Evolutionary conservation across 2,329 filamentous ascomycete species (phyloP), one percentile per base, ranked within the genome.

Genomic region (Sporothrix schenckii): DNA sequence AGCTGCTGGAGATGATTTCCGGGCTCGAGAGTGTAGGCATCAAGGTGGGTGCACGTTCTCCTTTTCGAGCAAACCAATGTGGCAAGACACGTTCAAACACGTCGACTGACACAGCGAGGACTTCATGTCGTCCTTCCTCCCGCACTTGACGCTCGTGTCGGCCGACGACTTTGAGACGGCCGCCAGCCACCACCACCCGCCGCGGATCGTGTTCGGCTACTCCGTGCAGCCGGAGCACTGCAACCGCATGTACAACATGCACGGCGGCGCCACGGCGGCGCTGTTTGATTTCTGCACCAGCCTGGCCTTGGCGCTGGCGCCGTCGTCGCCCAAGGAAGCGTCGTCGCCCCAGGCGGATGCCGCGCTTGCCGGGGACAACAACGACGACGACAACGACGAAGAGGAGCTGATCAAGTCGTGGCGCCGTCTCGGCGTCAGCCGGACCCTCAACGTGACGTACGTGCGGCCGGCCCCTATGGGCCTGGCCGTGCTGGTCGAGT

Each of bases 231-330:
- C 80, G 0, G 74, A 80, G 3, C 84, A 89, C 79, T 83, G 81
- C 77, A 89, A 89, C 78, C 79, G 81, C 6, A 71, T 84, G 16
- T 78, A 78, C 34, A 89, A 85, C 79, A 79, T 90, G 69, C 88
- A 90, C 76, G 88, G 87, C 68, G 88, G 88, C 21, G 89, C 87
- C 73, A 83, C 87, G 0, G 86, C 91, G 2, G 89, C 89, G 0
- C 79, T 93, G 4, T 89, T 92, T 74, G 91, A 93, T 79, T 80
- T 86, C 70, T 84, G 87, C 74, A 92, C 91, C 0, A 87, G 87
- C 3, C 77, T 87, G 21, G 82, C 87, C 3, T 78, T 92, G 14
- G 78, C 84, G 11, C 82, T 89, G 50, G 78, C 90, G 67, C 84
- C 84, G 58, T 39, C 54, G 54, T 16, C 11, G 6, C 16, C 54